Evolutionary conservation across 2,329 filamentous ascomycete genomes (phyloP).

Genomic region (Fusarium tanahbumbuense): DNA sequence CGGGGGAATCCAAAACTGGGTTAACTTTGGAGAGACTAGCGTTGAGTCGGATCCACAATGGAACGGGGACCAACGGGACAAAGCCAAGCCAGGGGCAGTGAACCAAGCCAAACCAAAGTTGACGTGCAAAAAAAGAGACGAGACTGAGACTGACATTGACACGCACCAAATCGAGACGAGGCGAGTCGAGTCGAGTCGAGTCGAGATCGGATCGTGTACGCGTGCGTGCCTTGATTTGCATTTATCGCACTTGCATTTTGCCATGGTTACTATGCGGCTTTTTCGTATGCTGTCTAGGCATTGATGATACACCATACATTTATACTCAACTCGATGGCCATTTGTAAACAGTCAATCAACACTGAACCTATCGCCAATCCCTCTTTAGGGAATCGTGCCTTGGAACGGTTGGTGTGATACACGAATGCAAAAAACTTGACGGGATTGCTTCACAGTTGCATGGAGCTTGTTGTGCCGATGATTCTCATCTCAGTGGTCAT

Average conservation of each 20-base stretch:
- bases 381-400: conserved; percentile 39
- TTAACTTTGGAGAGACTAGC: conserved; percentile 30
- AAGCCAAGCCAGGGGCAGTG: conserved; percentile 27
- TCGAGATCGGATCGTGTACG: conserved; percentile 22
- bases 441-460: conserved; percentile 5
- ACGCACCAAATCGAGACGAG: conserved; percentile 22
- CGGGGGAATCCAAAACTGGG: conserved; percentile 10
- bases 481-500: conserved; percentile 28
- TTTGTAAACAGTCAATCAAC: not conserved
- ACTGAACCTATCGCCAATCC: conserved; percentile 40
- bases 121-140: conserved; percentile 30
- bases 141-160: conserved; percentile 24
- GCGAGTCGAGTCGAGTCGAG: conserved; percentile 8
- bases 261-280: conserved; percentile 19
- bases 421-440: conserved; percentile 10
- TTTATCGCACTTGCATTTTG: conserved; percentile 4
- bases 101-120: not conserved
- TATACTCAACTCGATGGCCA: not conserved
- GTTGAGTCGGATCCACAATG: conserved; percentile 30
- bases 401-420: conserved; percentile 23
- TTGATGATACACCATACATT: not conserved
- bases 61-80: conserved; percentile 35
- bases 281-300: not conserved
- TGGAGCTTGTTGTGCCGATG: conserved; percentile 16
- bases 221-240: conserved; percentile 27